phyloP scores from a whole-genome alignment of 2,329 filamentous ascomycete genomes.

The Pseudogymnoascus sp. region DNA sequence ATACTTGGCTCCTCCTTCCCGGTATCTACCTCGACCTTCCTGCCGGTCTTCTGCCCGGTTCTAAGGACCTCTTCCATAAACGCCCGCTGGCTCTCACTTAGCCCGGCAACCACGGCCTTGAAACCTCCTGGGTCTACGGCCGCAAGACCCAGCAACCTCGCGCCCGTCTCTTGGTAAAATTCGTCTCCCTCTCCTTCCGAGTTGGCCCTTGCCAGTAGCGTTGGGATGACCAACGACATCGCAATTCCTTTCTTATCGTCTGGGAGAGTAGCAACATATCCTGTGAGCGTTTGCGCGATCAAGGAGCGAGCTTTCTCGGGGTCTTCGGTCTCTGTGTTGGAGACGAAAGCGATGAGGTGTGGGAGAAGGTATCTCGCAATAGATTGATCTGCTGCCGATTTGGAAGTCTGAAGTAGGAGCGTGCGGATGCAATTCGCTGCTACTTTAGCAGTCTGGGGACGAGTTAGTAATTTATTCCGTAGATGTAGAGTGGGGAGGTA shows the following conservation, averaged over 20 bases:
- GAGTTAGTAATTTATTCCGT: conserved; percentile 9
- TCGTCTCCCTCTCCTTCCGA: conserved; percentile 45
- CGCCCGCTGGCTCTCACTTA: conserved; percentile 61
- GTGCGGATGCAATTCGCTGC: conserved; percentile 85
- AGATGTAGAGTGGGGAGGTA: conserved; percentile 18
- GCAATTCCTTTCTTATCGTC: conserved; percentile 45
- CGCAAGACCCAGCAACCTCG: conserved; percentile 71
- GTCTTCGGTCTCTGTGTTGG: conserved; percentile 62
- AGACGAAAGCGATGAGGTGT: conserved; percentile 66
- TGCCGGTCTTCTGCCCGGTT: conserved; percentile 42
- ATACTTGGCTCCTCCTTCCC: conserved; percentile 64
- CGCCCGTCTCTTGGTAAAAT: conserved; percentile 63
- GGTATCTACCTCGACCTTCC: conserved; percentile 33
- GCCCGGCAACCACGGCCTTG: conserved; percentile 59
- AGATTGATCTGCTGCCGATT: conserved; percentile 58
- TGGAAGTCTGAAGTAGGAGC: conserved; percentile 58
- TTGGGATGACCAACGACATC: conserved; percentile 68
- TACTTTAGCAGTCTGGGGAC: conserved; percentile 65
- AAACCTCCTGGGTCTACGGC: conserved; percentile 66
- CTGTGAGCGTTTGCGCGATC: conserved; percentile 64
- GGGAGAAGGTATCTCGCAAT: conserved; percentile 69
- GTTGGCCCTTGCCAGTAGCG: conserved; percentile 63
- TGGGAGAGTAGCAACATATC: conserved; percentile 50
- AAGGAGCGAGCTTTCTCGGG: conserved; percentile 65
- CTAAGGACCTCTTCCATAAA: conserved; percentile 77